Conservation (phyloP, 2,329 filamentous ascomycete genomes). For the Ustulina deusta region DNA sequence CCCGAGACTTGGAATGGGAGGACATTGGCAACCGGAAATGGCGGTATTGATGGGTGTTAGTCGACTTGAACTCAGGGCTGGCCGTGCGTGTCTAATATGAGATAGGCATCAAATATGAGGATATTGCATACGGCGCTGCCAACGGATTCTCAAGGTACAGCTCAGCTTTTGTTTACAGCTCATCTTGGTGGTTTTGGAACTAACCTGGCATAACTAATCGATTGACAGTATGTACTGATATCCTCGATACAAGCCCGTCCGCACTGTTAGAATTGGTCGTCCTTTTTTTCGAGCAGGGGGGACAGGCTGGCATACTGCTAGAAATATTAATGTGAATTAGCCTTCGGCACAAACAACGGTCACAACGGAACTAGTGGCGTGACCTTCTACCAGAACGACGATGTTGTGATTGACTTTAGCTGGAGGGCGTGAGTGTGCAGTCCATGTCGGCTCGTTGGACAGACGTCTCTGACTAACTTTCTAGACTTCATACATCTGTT, state of each 20-base stretch:
- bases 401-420: conserved; percentile 54
- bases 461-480: conserved; percentile 17
- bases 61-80: background rate
- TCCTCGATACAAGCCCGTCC: background rate
- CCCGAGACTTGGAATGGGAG: conserved; percentile 59
- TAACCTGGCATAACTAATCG: background rate
- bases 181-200: background rate
- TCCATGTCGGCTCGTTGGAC: conserved; percentile 40
- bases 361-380: conserved; percentile 58
- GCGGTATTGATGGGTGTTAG: conserved; percentile 59
- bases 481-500: conserved; percentile 60
- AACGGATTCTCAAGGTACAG: conserved; percentile 56
- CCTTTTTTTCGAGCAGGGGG: background rate
- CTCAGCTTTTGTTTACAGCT: background rate
- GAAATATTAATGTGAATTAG: conserved; percentile 11
- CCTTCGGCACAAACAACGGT: conserved; percentile 62
- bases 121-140: conserved; percentile 56
- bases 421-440: conserved; percentile 43
- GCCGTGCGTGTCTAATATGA: background rate
- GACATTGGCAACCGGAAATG: conserved; percentile 62
- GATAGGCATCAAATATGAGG: conserved; percentile 57
- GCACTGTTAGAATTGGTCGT: background rate
- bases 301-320: background rate
- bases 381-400: conserved; percentile 53
- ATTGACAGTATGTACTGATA: conserved; percentile 26